phyloP scores from a whole-genome alignment of 75 land plant genomes.

The Cupressus sempervirens region DNA sequence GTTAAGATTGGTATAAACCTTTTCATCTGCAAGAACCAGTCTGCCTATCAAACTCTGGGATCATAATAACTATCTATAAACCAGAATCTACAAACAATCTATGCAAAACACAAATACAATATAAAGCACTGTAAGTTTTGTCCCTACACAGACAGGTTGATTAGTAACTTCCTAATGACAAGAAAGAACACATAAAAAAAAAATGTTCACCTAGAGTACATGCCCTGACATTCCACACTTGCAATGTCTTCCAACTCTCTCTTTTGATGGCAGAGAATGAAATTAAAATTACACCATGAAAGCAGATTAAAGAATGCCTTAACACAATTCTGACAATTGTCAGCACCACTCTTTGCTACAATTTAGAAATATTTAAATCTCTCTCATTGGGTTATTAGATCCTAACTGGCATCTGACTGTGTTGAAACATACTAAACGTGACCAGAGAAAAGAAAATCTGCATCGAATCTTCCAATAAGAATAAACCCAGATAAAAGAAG shows the following conservation, averaged over 20 bases:
- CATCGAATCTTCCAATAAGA: background rate
- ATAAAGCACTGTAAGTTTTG: background rate
- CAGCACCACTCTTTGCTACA: background rate
- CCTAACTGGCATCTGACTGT: background rate
- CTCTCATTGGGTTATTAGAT: background rate
- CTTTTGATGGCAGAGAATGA: background rate
- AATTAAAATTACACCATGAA: background rate
- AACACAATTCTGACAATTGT: background rate
- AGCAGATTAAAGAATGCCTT: background rate
- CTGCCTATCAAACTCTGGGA: no score
- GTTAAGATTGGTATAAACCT: no score
- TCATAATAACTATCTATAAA: no score
- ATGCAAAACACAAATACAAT: no score
- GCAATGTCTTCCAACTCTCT: background rate
- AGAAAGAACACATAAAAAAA: background rate
- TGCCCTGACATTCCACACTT: background rate
- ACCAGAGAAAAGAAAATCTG: background rate
- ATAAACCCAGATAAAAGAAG: background rate
- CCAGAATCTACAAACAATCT: no score
- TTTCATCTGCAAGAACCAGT: no score
- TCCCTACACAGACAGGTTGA: background rate
- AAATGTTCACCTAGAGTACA: no score
- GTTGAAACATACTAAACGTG: background rate
- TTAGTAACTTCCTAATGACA: background rate
- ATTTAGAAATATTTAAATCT: background rate